Base-by-base conservation (phyloP, 2,329 filamentous ascomycete genomes). In the Hypoxylon sp. region DNA sequence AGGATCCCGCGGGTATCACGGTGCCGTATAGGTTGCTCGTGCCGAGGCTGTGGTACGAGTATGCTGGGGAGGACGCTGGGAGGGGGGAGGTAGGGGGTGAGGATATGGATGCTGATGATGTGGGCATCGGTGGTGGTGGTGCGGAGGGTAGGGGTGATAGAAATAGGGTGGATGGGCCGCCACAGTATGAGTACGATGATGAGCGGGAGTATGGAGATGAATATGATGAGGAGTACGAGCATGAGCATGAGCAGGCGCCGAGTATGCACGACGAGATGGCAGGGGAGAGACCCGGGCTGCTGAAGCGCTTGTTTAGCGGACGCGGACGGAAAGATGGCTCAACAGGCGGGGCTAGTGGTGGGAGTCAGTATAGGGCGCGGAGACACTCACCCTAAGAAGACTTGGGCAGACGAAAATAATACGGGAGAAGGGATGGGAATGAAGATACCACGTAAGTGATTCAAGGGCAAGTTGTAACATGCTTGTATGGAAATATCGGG, bases 1-100 rank as follows among this genome's bases (percentile, higher is more conserved):
- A 87, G 66, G 93, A 99, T 71, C 94, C 95, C 0, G 85, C 91
- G 0, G 96, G 95, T 13, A 93, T 92, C 67, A 99, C 95, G 0
- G 87, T 88, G 52, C 92, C 93, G 7, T 99, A 99, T 76, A 85
- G 93, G 39, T 80, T 99, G 4, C 84, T 98, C 1, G 89, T 99
- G 4, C 95, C 96, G 10, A 87, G 88, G 55, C 80, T 99, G 53
- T 85, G 84, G 77, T 89, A 89, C 59, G 83, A 86, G 53, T 83
- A 85, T 63, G 75, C 79, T 80, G 79, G 78, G 5, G 79, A 81
- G 59, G 70, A 70, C 19, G 54, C 41, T 41, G 46, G 32, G 10
- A 15, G 32, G 7, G 30, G 7, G 32, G 32, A 4, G 2, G 32
- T 34, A 13, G 2, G 3, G 11, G 32, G 13, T 15, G 32, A 34